Percentiles rank a stretch among this genome's conserved stretches.
phyloP scores from a whole-genome alignment of 331 rosid species.

The Malus hybrid region DNA sequence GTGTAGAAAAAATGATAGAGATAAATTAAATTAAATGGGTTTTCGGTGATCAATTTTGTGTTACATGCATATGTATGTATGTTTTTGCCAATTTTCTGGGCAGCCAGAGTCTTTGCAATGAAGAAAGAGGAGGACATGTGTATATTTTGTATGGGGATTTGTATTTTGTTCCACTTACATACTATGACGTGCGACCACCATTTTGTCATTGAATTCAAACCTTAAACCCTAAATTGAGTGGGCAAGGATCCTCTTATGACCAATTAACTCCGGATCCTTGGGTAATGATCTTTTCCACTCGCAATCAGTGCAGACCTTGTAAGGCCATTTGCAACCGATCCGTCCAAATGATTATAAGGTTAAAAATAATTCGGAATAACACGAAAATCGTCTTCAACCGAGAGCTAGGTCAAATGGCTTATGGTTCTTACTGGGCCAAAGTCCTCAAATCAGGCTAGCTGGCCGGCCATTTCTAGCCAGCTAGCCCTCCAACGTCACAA shows the following conservation, averaged over 20 bases:
- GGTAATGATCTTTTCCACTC: no score
- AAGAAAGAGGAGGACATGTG: neutral
- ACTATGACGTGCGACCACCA: neutral
- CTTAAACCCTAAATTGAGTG: no score
- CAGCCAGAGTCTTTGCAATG: neutral
- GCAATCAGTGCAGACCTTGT: no score
- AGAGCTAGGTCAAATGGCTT: rapidly evolving
- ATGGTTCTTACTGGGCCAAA: no score
- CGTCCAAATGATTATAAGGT: rapidly evolving
- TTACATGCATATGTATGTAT: neutral
- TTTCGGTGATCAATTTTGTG: constrained; percentile 12
- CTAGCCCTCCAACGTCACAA: no score
- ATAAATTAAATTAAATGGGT: constrained; percentile 4
- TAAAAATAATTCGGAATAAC: no score
- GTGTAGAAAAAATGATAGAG: constrained; percentile 3
- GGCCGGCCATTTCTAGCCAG: no score
- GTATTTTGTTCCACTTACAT: neutral
- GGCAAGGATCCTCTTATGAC: no score
- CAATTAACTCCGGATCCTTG: no score
- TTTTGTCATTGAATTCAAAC: neutral
- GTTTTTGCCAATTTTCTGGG: no score
- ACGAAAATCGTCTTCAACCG: rapidly evolving
- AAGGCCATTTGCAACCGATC: no score
- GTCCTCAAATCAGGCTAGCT: rapidly evolving
- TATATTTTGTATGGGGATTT: neutral